Conservation (phyloP, 306 rosid species). For the Vigna radiata region DNA sequence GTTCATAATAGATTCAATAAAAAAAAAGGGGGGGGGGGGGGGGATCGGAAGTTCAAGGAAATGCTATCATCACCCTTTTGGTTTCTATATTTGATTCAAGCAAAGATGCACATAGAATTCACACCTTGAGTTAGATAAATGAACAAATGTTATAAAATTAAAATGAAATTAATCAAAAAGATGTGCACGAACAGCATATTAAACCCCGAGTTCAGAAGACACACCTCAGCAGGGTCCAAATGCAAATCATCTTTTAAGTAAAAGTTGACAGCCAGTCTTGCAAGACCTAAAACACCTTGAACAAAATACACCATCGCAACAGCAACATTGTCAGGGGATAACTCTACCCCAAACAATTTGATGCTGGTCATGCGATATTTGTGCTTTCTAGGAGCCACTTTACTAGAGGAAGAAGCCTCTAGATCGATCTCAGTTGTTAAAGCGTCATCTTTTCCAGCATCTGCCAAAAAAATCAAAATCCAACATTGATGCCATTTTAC, state of each 20-base stretch:
- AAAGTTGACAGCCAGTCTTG: slow-evolving; percentile 90
- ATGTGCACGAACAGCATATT: slow-evolving; percentile 20
- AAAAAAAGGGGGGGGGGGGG: no score
- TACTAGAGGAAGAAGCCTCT: slow-evolving; percentile 56
- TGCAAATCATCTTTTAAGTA: slow-evolving; percentile 92
- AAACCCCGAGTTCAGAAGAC: slow-evolving; percentile 38
- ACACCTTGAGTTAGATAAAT: slow-evolving; percentile 20
- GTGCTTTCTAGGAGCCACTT: slow-evolving; percentile 50
- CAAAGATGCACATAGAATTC: slow-evolving; percentile 12
- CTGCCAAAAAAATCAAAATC: slow-evolving; percentile 51
- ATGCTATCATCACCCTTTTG: neutral
- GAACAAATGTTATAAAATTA: slow-evolving; percentile 10
- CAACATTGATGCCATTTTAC: slow-evolving; percentile 16
- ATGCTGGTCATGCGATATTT: slow-evolving; percentile 51
- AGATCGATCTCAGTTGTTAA: slow-evolving; percentile 51
- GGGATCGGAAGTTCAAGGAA: slow-evolving; percentile 19
- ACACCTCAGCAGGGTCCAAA: slow-evolving; percentile 97
- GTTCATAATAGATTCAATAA: slow-evolving; percentile 12
- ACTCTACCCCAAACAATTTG: slow-evolving; percentile 75
- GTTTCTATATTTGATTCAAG: slow-evolving; percentile 16
- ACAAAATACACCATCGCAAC: slow-evolving; percentile 98
- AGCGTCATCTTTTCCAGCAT: slow-evolving; percentile 65
- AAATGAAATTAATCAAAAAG: slow-evolving; percentile 21
- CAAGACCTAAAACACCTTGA: slow-evolving; percentile 96
- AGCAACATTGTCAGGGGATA: slow-evolving; percentile 89